Conservation (phyloP, 2,329 filamentous ascomycete genomes). For the Aspergillus ibericus region DNA sequence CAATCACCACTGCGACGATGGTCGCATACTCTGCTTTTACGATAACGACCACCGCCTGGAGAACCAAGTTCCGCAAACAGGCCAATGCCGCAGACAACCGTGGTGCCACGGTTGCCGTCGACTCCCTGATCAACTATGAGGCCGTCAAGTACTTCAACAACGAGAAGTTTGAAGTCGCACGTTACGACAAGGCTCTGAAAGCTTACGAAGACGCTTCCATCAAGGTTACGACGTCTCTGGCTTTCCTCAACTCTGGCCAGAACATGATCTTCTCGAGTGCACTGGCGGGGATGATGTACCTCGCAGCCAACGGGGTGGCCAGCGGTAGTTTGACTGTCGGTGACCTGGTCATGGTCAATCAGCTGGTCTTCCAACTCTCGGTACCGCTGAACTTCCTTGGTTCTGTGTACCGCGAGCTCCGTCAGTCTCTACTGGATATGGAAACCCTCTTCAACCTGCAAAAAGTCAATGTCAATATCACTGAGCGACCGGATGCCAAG, state of each 20-base stretch:
- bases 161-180: conserved; percentile 85
- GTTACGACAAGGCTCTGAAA: conserved; percentile 84
- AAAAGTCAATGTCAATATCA: conserved; percentile 88
- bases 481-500: conserved; percentile 72
- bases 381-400: conserved; percentile 96
- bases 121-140: conserved; percentile 98
- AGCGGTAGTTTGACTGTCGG: conserved; percentile 81
- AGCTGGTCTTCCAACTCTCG: conserved; percentile 95
- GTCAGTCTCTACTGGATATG: conserved; percentile 96
- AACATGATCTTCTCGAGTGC: conserved; percentile 96
- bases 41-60: conserved; percentile 93
- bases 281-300: conserved; percentile 96
- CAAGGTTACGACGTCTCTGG: conserved; percentile 91
- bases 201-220: conserved; percentile 93
- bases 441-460: conserved; percentile 97
- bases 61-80: conserved; percentile 92
- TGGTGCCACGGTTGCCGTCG: conserved; percentile 90
- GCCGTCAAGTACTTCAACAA: conserved; percentile 99
- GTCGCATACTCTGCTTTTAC: conserved; percentile 93
- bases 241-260: conserved; percentile 90
- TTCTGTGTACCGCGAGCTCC: conserved; percentile 93
- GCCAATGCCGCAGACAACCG: conserved; percentile 96
- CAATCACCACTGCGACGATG: conserved; percentile 89
- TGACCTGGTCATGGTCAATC: conserved; percentile 97
- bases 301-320: conserved; percentile 87